Base-by-base conservation (phyloP, 257 asterid species). In the Nicotiana tomentosiformis region DNA sequence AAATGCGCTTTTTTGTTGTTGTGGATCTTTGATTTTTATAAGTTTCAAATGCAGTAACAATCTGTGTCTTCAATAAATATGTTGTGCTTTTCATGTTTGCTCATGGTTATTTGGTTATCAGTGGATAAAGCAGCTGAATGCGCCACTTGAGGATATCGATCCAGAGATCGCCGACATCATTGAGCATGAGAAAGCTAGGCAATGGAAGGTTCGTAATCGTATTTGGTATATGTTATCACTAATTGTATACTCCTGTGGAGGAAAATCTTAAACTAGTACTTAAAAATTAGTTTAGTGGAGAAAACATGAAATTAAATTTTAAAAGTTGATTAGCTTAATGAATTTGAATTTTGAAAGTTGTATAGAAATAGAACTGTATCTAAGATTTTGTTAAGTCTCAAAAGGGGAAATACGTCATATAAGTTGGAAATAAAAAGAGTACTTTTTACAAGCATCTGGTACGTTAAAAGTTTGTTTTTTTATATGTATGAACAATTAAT, bases 181-280 rank as follows among this genome's bases (percentile, higher is more conserved):
- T 20, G 98, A 95, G 96, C 98, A 84, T 46, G 98, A 95, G 87
- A 95, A 95, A 86, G 94, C 98, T 46, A 91, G 98, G 80, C 98
- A 95, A 90, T 95, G 98, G 98, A 95, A 95, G 98, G 98, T 95
- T 82, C 9, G 35, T 69, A 23, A 46, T 77, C 29, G n/a, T 70
- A 12, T 5, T 29, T 43, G 49, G 46, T 69, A 10, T 69, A n/a
- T 43, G 12, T 43, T 43, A 70, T 43, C 20, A 20, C 78, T 43
- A 11, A 70, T 12, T 74, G 61, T 74, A 14, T 49, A 23, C 15
- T 43, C 49, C 49, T 23, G 14, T 49, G 58, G 62, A 49, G 8
- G 39, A 14, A 26, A 3, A 74, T 49, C 1, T 74, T 49, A 23
- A 49, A 70, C 43, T 2, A 49, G 20, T 23, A 2, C 20, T 46